Base-by-base conservation (phyloP, 768 basidiomycete genomes). In the Neoboletus brunneissimus region DNA sequence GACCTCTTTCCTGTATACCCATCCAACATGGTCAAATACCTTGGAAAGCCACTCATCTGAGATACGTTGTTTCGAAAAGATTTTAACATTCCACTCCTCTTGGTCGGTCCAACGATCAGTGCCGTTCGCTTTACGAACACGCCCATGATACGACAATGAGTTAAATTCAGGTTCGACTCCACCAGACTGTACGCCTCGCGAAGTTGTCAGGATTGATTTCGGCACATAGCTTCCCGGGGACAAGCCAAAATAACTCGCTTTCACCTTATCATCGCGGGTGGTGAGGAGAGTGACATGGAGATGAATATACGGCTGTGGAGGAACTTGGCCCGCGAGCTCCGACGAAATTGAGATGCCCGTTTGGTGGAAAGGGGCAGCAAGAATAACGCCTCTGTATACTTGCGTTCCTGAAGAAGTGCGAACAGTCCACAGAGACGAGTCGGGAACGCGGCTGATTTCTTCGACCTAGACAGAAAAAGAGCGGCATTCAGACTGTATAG, bases 241-340 rank as follows among this genome's bases (percentile, higher is more conserved):
- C 34, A 89, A 75, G 46, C 78, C 80, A 69, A 98, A 94, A 72
- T 91, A 93, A 3, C 75, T 72, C 0, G 91, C 75, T 59, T 84
- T 80, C 9, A 88, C 76, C 11, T 70, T 72, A 5, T 85, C 72
- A 2, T 85, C 76, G 12, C 85, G 85, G 2, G 96, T 98, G n/a
- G 86, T 81, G 38, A 98, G 77, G 22, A 94, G 80, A 11, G 96
- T 97, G 49, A 96, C 94, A 67, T 95, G 91, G 2, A 98, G 83
- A 60, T 81, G 83, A 46, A 93, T 80, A 67, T 96, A 97, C 22
- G 86, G 84, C 60, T 90, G 88, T 37, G 76, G 65, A 2, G 87
- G 86, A 32, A 94, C 81, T 46, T 77, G 77, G 4, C 76, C 70
- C 5, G 80, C 67, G 31, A 88, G 68, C 18, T 79, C 65, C 6